Percentiles rank a stretch among this genome's conserved stretches.
Evolutionary conservation across 805 yeast species (phyloP).

Genomic region (Priceomyces carsonii): DNA sequence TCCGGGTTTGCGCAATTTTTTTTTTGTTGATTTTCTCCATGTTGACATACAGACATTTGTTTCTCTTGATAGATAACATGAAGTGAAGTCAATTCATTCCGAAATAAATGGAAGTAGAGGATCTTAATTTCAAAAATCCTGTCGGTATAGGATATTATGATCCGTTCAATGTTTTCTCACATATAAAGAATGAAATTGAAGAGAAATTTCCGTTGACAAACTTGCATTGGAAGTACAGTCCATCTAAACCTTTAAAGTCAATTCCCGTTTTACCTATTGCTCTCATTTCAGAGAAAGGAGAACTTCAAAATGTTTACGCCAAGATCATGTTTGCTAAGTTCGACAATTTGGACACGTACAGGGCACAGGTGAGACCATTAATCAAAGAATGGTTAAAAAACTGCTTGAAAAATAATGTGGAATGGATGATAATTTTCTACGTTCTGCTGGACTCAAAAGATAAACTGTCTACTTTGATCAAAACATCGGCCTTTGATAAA

Average conservation of each 20-base stretch:
- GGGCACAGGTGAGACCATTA: slow-evolving; percentile 78
- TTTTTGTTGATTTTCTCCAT: background rate
- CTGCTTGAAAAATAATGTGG: slow-evolving; percentile 42
- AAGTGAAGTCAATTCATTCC: background rate
- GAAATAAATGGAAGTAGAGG: slow-evolving; percentile 6
- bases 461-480: slow-evolving; percentile 37
- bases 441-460: slow-evolving; percentile 41
- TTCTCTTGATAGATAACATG: background rate
- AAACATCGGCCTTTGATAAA: slow-evolving; percentile 54
- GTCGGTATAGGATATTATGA: slow-evolving; percentile 64
- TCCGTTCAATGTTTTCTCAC: slow-evolving; percentile 62
- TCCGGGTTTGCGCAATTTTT: slow-evolving; percentile 17
- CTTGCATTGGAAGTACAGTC: slow-evolving; percentile 63
- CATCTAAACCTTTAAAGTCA: slow-evolving; percentile 58
- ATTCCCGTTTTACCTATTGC: slow-evolving; percentile 58
- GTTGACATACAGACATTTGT: background rate
- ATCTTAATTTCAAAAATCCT: slow-evolving; percentile 13
- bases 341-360: slow-evolving; percentile 69
- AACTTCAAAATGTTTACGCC: slow-evolving; percentile 48
- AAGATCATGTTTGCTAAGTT: slow-evolving; percentile 69
- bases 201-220: slow-evolving; percentile 58
- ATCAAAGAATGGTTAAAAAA: slow-evolving; percentile 75
- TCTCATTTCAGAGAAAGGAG: slow-evolving; percentile 50
- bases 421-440: slow-evolving; percentile 62
- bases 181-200: slow-evolving; percentile 43